Base-by-base conservation (phyloP, 768 basidiomycete genomes). In the Lactarius pseudohatsudake region DNA sequence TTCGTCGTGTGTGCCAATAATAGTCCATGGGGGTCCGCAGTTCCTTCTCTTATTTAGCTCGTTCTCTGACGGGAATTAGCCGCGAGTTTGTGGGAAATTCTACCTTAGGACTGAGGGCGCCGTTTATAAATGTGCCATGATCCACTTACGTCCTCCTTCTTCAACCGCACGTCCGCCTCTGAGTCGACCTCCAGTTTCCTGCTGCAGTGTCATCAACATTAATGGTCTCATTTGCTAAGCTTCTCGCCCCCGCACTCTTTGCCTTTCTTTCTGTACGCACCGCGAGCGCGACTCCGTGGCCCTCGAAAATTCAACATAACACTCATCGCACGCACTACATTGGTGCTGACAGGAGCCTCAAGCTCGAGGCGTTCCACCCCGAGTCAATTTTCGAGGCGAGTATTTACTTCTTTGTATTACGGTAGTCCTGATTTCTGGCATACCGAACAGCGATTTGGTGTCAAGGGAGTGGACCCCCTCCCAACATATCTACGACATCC, bases 321-420 rank as follows among this genome's bases (percentile, higher is more conserved):
- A 74, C 72, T 16, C 67, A 71, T 64, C 71, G 71, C 26, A 61
- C 64, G n/a, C 74, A 72, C 62, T 58, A 64, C 26, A 43, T 74
- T 32, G 68, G 64, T 59, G 56, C 68, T 0, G 66, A 64, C 58
- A 34, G 53, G 32, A n/a, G 15, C 18, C 32, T 74, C 38, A 53
- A 62, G 64, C 50, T 74, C 22, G 69, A 71, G 68, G 67, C 66
- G 47, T 75, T 69, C 69, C 75, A 74, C 64, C 74, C 74, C 13
- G 72, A 73, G 66, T 71, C 74, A 13, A 66, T 70, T 10, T 71
- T 70, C 54, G 72, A 74, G 72, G 75, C 70, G 54, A 32, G 70
- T n/a, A 13, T 50, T 4, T 22, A n/a, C 22, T 40, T 47, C 47
- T 45, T 36, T 57, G 4, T 20, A 13, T 18, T 20, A 6, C 28